A percentile compares a stretch with the other conserved stretches of the same genome.
These are phyloP conservation scores for Pleomassaria siparia DNA, from an alignment of 2,329 filamentous ascomycete species.

Conservation along the genomic window DNA sequence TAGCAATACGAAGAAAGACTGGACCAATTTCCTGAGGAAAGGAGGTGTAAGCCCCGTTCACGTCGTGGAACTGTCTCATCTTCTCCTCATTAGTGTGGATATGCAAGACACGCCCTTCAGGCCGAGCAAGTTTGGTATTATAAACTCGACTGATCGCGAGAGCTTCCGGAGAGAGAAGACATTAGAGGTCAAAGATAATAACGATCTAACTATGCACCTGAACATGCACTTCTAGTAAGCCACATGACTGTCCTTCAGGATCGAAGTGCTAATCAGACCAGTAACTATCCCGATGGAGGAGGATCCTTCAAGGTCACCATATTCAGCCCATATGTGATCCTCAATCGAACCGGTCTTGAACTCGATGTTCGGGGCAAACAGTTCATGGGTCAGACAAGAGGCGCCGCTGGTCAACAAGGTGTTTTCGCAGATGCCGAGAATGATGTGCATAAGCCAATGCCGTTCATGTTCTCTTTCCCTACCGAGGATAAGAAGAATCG, in stretches of 20 bases:
- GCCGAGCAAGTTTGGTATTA: conserved; percentile 93
- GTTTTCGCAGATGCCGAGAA: conserved; percentile 57
- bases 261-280: conserved; percentile 22
- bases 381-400: conserved; percentile 79
- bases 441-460: conserved; percentile 71
- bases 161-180: conserved; percentile 84
- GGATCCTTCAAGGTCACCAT: conserved; percentile 95
- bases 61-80: conserved; percentile 91
- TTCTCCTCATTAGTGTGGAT: conserved; percentile 88
- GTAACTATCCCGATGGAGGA: conserved; percentile 81
- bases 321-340: conserved; percentile 89
- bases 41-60: conserved; percentile 96
- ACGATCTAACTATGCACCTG: conserved; percentile 75
- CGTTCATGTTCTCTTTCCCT: conserved; percentile 94
- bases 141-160: conserved; percentile 84
- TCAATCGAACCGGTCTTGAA: conserved; percentile 93
- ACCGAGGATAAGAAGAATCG: conserved; percentile 90
- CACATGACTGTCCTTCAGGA: not conserved
- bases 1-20: conserved; percentile 97
- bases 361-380: conserved; percentile 87
- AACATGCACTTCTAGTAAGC: conserved; percentile 83
- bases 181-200: conserved; percentile 80
- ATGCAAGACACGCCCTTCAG: conserved; percentile 97
- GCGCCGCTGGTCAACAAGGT: conserved; percentile 77
- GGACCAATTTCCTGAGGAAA: conserved; percentile 97